Base-by-base conservation (phyloP, 2,329 filamentous ascomycete species). In the Sporothrix humicola region DNA sequence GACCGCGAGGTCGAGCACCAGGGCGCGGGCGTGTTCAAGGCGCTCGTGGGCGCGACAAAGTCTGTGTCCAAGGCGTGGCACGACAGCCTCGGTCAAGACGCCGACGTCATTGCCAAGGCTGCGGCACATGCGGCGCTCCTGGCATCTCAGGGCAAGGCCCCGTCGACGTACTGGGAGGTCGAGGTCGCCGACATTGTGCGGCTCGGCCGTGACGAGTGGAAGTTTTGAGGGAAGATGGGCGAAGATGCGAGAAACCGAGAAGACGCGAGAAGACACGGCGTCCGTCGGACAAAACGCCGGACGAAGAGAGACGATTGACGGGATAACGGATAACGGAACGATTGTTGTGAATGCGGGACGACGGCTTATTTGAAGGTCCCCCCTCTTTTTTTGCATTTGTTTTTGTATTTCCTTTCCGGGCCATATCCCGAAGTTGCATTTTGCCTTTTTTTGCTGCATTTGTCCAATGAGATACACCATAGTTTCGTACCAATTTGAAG, bases 21-120 rank as follows among this genome's bases (percentile, higher is more conserved):
- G 0, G 81, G 84, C 7, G 93, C 94, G 79, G 84, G 85, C 26
- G 78, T 89, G 5, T 5, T 91, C 0, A 84, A 88, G 77, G 84
- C 82, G 59, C 31, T 93, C 54, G 88, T 91, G 0, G 84, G 83
- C 2, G 84, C 84, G 15, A 74, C 92, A 71, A 89, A 90, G 2
- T 82, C 81, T 74, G 46, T 94, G 2, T 84, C 85, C 66, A 79
- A 83, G 73, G 85, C 84, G 0, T 59, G 90, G 75, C 89, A 90
- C 82, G 90, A 97, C 79, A 82, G 80, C 7, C 86, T 93, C 81
- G 92, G 89, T 1, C 92, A 96, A 83, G 93, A 96, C 70, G 90
- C 88, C 5, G 87, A 90, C 73, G 88, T 92, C 48, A 93, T 97
- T 82, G 92, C 85, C 2, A 86, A 86, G 76, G 91, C 92, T 13